A percentile compares a stretch with the other conserved stretches of the same genome.
Conservation (phyloP, 2,329 filamentous ascomycete genomes). For the Cladosporium velox region DNA sequence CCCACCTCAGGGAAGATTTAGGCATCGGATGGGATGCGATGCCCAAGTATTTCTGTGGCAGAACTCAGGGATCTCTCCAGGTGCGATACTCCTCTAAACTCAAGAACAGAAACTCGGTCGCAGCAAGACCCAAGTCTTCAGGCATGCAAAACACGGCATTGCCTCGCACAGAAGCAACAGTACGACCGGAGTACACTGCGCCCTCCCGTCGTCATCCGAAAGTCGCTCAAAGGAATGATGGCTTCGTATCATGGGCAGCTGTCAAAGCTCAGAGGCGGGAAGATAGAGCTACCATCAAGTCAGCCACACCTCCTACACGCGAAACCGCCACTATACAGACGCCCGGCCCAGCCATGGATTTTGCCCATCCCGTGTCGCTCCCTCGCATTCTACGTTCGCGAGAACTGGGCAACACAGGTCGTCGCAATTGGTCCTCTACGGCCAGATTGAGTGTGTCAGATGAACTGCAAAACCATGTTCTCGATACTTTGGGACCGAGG, state of each 20-base stretch:
- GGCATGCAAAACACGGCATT: not conserved
- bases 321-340: not conserved
- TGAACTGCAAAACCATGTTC: constrained; percentile 37
- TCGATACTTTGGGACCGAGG: constrained; percentile 45
- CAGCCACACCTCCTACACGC: not conserved
- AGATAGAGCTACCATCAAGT: not conserved
- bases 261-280: constrained; percentile 8
- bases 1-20: constrained; percentile 46
- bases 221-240: constrained; percentile 16
- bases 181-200: not conserved
- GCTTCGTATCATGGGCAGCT: constrained; percentile 30
- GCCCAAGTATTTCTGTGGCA: constrained; percentile 36
- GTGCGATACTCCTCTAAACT: constrained; percentile 30
- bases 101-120: constrained; percentile 12
- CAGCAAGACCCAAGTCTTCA: not conserved
- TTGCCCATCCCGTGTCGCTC: constrained; percentile 24
- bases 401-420: constrained; percentile 29
- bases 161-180: not conserved
- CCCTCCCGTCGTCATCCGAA: constrained; percentile 1
- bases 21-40: constrained; percentile 42
- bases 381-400: constrained; percentile 31
- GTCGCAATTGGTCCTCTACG: constrained; percentile 25
- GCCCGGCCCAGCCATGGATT: not conserved
- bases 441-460: constrained; percentile 20
- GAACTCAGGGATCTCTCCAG: constrained; percentile 34